Conservation (phyloP, 2,329 filamentous ascomycete species). For the Knufia fluminis region DNA sequence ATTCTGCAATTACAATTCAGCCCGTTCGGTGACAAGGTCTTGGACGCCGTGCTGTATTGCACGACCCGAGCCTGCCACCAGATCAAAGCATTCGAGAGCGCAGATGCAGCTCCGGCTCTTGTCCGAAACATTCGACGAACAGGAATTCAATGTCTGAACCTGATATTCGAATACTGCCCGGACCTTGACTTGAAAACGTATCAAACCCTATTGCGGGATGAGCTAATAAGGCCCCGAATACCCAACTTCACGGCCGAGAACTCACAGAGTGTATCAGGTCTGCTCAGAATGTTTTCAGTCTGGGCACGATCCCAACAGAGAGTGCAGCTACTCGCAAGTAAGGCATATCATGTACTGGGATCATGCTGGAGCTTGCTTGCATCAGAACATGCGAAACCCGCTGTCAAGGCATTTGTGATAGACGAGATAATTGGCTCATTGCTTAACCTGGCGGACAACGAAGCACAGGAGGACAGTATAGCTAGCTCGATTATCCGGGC, state of each 20-base stretch:
- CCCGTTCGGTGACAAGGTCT: conserved; percentile 57
- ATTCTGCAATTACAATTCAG: conserved; percentile 68
- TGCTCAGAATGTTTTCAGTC: conserved; percentile 68
- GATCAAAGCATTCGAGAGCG: conserved; percentile 23
- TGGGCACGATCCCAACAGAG: conserved; percentile 64
- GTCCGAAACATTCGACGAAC: conserved; percentile 42
- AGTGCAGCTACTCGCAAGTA: conserved; percentile 59
- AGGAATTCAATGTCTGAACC: conserved; percentile 72
- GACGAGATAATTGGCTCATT: conserved; percentile 25
- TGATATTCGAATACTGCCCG: conserved; percentile 65
- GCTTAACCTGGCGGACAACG: conserved; percentile 26
- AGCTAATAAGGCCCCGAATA: conserved; percentile 68
- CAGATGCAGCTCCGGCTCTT: conserved; percentile 27
- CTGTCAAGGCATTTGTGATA: neutral
- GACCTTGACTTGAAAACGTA: conserved; percentile 65
- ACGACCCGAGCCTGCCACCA: conserved; percentile 53
- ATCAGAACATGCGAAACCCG: conserved; percentile 34
- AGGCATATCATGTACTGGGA: conserved; percentile 51
- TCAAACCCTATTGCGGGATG: conserved; percentile 58
- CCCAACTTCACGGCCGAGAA: conserved; percentile 74
- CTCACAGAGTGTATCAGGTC: conserved; percentile 76
- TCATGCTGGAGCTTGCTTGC: conserved; percentile 65
- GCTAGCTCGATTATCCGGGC: conserved; percentile 11
- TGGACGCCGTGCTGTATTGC: conserved; percentile 74
- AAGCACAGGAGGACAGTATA: conserved; percentile 50